A percentile compares a stretch with the other conserved stretches of the same genome.
phyloP scores from a whole-genome alignment of 176 grass and related monocot genomes.

The Juncus inflexus region DNA sequence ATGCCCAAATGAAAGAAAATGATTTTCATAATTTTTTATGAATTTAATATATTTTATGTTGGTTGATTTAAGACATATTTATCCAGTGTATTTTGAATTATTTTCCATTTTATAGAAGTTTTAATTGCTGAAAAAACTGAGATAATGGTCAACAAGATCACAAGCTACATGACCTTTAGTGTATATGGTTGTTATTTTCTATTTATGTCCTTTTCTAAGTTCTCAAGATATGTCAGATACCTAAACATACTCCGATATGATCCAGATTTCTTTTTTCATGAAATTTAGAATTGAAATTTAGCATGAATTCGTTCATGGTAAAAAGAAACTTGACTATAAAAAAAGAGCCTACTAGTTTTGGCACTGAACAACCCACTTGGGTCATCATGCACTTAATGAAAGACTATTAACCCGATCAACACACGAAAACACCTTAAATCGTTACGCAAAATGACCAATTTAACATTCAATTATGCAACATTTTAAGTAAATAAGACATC shows the following conservation, averaged over 20 bases:
- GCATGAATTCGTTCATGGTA: not conserved
- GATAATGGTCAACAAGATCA: too few relatives aligned
- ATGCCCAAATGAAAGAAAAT: too few relatives aligned
- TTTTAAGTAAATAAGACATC: not conserved
- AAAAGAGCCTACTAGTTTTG: not conserved
- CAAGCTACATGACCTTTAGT: too few relatives aligned
- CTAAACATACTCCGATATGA: not conserved
- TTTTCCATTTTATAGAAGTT: too few relatives aligned
- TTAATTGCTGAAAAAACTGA: too few relatives aligned
- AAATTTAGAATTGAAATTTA: not conserved
- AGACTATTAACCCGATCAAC: not conserved
- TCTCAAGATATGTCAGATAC: slow-evolving; percentile 1
- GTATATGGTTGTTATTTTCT: slow-evolving; percentile 4
- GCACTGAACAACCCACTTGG: not conserved
- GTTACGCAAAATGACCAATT: not conserved
- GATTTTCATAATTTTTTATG: too few relatives aligned
- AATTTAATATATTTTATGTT: too few relatives aligned
- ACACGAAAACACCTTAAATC: not conserved
- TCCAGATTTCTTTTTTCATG: not conserved
- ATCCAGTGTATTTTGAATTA: too few relatives aligned
- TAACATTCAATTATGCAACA: not conserved
- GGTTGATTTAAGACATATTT: too few relatives aligned
- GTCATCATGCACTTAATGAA: slow-evolving; percentile 1
- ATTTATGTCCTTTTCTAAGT: slow-evolving; percentile 13
- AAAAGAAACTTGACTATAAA: not conserved